Conservation (phyloP, 2,329 filamentous ascomycete genomes). For the Fusarium proliferatum region DNA sequence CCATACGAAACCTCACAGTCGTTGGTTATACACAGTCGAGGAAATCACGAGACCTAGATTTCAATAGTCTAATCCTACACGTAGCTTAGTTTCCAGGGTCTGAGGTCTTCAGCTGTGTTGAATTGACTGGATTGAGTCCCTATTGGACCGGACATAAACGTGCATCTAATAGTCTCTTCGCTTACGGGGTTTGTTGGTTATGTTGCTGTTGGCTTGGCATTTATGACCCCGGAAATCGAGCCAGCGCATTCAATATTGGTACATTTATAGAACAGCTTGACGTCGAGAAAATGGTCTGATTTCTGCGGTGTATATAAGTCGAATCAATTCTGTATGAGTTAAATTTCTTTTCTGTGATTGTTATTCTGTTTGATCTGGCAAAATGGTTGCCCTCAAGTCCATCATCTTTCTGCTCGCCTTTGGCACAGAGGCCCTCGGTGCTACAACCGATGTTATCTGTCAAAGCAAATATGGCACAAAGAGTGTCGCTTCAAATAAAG, state of each 20-base stretch:
- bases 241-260: not conserved
- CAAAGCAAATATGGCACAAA: not conserved
- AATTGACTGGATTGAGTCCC: not conserved
- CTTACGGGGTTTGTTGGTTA: not conserved
- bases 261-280: not conserved
- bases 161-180: not conserved
- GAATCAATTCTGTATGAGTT: accelerated
- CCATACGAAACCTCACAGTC: too few species aligned
- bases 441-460: not conserved
- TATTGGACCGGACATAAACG: not conserved
- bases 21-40: not conserved
- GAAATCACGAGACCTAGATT: not conserved
- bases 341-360: accelerated
- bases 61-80: not conserved
- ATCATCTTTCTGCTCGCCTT: not conserved
- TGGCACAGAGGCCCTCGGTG: not conserved
- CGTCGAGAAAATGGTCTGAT: not conserved
- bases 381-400: not conserved
- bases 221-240: not conserved
- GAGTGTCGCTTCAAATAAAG: not conserved
- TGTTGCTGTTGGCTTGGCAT: not conserved
- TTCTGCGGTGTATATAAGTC: not conserved
- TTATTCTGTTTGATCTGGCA: not conserved
- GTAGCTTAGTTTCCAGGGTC: not conserved
- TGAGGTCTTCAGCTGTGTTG: not conserved